These are phyloP conservation scores for Aspergillus sp. DNA, from an alignment of 2,329 filamentous ascomycete species.

Conservation along the genomic window DNA sequence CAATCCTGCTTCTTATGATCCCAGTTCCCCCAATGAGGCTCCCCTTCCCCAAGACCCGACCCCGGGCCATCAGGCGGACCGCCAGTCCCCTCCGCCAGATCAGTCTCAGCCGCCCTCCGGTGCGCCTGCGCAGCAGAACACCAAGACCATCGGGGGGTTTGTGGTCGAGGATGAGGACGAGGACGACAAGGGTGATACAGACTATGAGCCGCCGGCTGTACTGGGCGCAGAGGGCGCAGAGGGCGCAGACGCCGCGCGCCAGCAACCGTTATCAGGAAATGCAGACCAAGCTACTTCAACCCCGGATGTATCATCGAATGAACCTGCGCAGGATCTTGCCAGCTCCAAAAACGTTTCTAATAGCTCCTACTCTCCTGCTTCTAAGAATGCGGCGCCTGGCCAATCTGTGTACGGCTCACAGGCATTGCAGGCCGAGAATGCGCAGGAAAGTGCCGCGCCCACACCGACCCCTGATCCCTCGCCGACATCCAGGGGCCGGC, in stretches of 20 bases:
- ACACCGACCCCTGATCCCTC: conserved; percentile 38
- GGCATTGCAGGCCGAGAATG: conserved; percentile 19
- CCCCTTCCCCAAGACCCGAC: conserved; percentile 18
- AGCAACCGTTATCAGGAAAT: conserved; percentile 47
- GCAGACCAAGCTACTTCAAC: conserved; percentile 46
- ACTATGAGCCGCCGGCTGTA: conserved; percentile 47
- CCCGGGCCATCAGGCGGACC: conserved; percentile 19
- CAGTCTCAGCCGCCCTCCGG: conserved; percentile 24
- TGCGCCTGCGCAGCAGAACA: conserved; percentile 31
- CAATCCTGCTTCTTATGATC: conserved; percentile 13
- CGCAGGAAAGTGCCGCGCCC: conserved; percentile 29
- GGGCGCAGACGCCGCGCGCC: conserved; percentile 42
- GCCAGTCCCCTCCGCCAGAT: conserved; percentile 23
- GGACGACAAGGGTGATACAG: conserved; percentile 41
- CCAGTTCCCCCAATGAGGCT: conserved; percentile 13
- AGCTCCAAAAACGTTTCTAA: conserved; percentile 40
- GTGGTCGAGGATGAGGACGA: conserved; percentile 55
- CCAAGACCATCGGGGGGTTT: conserved; percentile 52
- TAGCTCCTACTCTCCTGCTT: conserved; percentile 42
- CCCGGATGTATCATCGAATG: conserved; percentile 54
- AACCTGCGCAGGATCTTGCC: conserved; percentile 43
- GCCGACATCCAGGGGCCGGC: conserved; percentile 41
- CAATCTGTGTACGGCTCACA: conserved; percentile 29
- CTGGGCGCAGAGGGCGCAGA: conserved; percentile 41
- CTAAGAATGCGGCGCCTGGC: conserved; percentile 31